A percentile compares a stretch with the other conserved stretches of the same genome.
Conservation (phyloP, 768 basidiomycete genomes). For the Tricholoma terreum region DNA sequence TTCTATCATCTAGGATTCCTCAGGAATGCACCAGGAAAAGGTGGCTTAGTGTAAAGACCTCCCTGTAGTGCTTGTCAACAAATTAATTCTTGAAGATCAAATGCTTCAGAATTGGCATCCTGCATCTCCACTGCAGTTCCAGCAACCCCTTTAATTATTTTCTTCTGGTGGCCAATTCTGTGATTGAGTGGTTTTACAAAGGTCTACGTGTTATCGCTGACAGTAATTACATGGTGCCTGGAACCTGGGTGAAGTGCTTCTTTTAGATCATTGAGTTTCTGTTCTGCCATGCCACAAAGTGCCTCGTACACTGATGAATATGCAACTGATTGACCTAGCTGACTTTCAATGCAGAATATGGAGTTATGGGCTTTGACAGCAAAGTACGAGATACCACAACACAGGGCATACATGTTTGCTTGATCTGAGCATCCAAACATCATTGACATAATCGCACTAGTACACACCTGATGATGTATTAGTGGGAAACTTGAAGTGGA, state of each 20-base stretch:
- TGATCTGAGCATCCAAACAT: slow-evolving; percentile 12
- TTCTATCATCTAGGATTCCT: no score
- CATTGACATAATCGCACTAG: slow-evolving; percentile 16
- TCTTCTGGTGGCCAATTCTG: slow-evolving; percentile 13
- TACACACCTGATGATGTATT: slow-evolving; percentile 8
- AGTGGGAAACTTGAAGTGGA: neutral
- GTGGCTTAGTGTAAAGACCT: no score
- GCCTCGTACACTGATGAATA: slow-evolving; percentile 15
- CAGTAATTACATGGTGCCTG: neutral
- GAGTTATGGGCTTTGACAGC: slow-evolving; percentile 14
- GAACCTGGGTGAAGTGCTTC: slow-evolving; percentile 1
- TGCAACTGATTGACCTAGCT: slow-evolving; percentile 14
- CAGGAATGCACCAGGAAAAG: no score
- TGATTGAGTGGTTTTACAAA: slow-evolving; percentile 11
- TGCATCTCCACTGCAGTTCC: slow-evolving; percentile 18
- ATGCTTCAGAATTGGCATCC: slow-evolving; percentile 14
- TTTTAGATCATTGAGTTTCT: slow-evolving; percentile 8
- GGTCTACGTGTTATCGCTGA: slow-evolving; percentile 19
- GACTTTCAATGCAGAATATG: slow-evolving; percentile 16
- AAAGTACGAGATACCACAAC: slow-evolving; percentile 18
- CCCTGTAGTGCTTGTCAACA: slow-evolving; percentile 5
- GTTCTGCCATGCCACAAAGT: slow-evolving; percentile 10
- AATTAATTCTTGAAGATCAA: slow-evolving; percentile 14
- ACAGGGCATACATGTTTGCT: slow-evolving; percentile 13
- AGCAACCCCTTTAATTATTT: slow-evolving; percentile 18